Percentiles rank a stretch among this genome's conserved stretches.
These are phyloP conservation scores for Colletotrichum echinochloae DNA, from an alignment of 2,329 filamentous ascomycete genomes.

Conservation along the genomic window DNA sequence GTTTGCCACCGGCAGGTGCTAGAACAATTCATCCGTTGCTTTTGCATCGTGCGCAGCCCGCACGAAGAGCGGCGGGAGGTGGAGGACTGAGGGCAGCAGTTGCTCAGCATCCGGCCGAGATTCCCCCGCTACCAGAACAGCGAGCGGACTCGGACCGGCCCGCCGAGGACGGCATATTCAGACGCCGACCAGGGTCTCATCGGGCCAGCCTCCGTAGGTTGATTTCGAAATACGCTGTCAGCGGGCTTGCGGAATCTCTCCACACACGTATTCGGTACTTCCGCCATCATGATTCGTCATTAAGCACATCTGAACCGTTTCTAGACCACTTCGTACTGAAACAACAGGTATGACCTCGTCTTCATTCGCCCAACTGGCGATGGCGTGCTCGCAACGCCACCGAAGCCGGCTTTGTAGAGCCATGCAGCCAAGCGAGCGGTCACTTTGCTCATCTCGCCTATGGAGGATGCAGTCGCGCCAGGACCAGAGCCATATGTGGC, in stretches of 20 bases:
- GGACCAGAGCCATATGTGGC: conserved; percentile 25
- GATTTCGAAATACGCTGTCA: not conserved
- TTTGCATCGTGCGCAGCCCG: not conserved
- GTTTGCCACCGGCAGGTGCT: no score
- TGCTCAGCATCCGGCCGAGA: conserved; percentile 14
- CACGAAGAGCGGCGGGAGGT: not conserved
- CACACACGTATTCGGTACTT: not conserved
- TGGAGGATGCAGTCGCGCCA: conserved; percentile 3
- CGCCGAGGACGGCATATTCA: conserved; percentile 19
- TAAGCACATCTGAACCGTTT: not conserved
- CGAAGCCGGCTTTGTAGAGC: conserved; percentile 1
- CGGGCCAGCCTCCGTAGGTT: not conserved
- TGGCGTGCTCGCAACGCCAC: conserved; percentile 26
- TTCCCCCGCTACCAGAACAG: conserved; percentile 2
- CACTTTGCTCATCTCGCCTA: not conserved
- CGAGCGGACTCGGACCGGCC: conserved; percentile 21
- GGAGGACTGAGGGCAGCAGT: not conserved
- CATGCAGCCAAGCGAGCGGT: conserved; percentile 8
- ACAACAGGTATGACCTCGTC: not conserved
- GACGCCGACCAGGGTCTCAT: not conserved
- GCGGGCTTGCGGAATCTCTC: not conserved
- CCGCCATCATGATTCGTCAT: not conserved
- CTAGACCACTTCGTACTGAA: conserved; percentile 1
- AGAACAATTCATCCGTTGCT: not conserved
- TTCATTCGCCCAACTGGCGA: conserved; percentile 15